Conservation (phyloP, 2,329 filamentous ascomycete species). For the Aspergillus fischeri region DNA sequence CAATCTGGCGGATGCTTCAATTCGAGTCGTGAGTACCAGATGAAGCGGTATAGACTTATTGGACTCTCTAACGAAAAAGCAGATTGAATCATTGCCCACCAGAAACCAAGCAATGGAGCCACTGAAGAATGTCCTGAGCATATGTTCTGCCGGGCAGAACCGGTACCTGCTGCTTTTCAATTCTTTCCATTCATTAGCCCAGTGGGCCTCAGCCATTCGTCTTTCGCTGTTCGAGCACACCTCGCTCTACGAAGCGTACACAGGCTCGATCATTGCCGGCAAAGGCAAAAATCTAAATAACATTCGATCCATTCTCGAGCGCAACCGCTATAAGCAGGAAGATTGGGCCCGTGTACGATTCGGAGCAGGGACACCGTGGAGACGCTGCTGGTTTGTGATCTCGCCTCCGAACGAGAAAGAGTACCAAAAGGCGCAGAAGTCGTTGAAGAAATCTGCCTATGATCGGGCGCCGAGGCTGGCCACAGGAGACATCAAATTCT, state of each 20-base stretch:
- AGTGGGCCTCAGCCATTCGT: constrained; percentile 94
- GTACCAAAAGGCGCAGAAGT: constrained; percentile 75
- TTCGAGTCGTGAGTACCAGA: constrained; percentile 75
- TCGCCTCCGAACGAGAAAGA: constrained; percentile 92
- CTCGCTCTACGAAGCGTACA: constrained; percentile 92
- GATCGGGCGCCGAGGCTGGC: constrained; percentile 67
- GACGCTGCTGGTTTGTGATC: constrained; percentile 94
- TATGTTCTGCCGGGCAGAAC: constrained; percentile 93
- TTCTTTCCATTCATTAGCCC: constrained; percentile 83
- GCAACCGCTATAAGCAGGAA: constrained; percentile 70
- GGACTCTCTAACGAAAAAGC: constrained; percentile 23
- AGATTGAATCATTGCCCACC: constrained; percentile 88
- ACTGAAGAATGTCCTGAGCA: constrained; percentile 88
- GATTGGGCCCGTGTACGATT: constrained; percentile 96
- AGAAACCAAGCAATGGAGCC: constrained; percentile 71
- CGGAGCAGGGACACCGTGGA: constrained; percentile 92
- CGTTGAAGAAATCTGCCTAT: constrained; percentile 73
- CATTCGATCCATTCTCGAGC: constrained; percentile 83
- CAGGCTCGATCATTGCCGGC: constrained; percentile 88
- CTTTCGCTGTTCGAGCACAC: constrained; percentile 93
- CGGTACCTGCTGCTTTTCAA: constrained; percentile 96
- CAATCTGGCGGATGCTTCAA: constrained; percentile 93
- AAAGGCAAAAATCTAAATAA: constrained; percentile 88
- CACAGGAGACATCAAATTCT: constrained; percentile 92
- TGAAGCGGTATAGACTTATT: background rate